Base-by-base conservation (phyloP, 108 stramenopile species). In the Skeletonema tropicum region DNA sequence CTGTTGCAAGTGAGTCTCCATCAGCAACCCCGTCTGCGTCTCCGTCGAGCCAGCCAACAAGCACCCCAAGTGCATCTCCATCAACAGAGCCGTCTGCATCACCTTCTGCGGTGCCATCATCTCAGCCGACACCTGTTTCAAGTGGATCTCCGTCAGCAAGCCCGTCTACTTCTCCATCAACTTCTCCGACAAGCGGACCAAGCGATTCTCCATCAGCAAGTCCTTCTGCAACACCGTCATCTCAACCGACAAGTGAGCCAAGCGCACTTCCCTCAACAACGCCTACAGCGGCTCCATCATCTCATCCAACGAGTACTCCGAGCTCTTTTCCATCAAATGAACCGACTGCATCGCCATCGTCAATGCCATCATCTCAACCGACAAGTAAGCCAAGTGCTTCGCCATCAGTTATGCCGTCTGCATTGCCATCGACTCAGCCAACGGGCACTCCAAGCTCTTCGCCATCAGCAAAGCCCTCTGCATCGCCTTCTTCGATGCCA, bases 291-390 rank as follows among this genome's bases (percentile, higher is more conserved):
- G 5, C 59, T 6, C 68, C 68, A 9, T 33, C 59, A 8, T 9
- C 26, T 12, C 7, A 60, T 19, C 68, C 68, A 62, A 69, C 60
- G 26, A 32, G 59, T 3, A 55, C 17, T 25, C 68, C 68, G 30
- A 61, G 60, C 15, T 13, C 68, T 8, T n/a, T 15, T 15, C 42
- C 42, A 3, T 45, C 42, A 45, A 5, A 14, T 3, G 3, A 45
- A 11, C 42, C 42, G 3, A n/a, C 42, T 45, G 15, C 15, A 45
- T 12, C 42, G 15, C 15, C 42, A n/a, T n/a, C 42, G 5, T 15
- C 5, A 3, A 45, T 45, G 42, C 42, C 42, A n/a, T 45, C 42
- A n/a, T n/a, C 42, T 45, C 15, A 45, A n/a, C 42, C 42, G 42
- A 45, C 42, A 45, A 45, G 4, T 45, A 3, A 45, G 15, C 42